These are phyloP conservation scores for Curvularia spicifera DNA, from an alignment of 2,329 filamentous ascomycete species.

Conservation along the genomic window DNA sequence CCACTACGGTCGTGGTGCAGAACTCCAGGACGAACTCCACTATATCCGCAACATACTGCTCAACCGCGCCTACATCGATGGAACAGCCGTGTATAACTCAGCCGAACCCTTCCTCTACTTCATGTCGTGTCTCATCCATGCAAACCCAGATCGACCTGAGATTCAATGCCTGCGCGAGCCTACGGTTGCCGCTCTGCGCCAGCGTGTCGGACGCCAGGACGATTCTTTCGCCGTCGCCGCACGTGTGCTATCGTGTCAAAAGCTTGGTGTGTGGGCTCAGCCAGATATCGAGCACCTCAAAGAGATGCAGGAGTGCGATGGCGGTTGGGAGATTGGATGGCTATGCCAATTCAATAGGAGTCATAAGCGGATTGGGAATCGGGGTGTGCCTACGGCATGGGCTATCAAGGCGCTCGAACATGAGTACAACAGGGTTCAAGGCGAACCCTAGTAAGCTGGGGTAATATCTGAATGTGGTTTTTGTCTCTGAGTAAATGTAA, in stretches of 20 bases:
- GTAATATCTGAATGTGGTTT: no score
- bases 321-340: slow-evolving; percentile 45
- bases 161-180: slow-evolving; percentile 30
- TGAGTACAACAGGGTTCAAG: not conserved
- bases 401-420: slow-evolving; percentile 31
- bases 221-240: slow-evolving; percentile 37
- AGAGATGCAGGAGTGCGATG: slow-evolving; percentile 42
- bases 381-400: slow-evolving; percentile 30
- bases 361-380: slow-evolving; percentile 29
- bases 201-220: slow-evolving; percentile 31
- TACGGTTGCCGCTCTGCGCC: slow-evolving; percentile 27
- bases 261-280: slow-evolving; percentile 26
- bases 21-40: slow-evolving; percentile 31
- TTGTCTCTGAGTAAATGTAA: not conserved
- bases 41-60: slow-evolving; percentile 27
- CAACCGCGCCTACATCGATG: slow-evolving; percentile 39
- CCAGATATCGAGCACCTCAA: slow-evolving; percentile 26
- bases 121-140: slow-evolving; percentile 29
- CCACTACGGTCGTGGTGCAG: slow-evolving; percentile 34
- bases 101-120: slow-evolving; percentile 47
- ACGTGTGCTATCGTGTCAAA: slow-evolving; percentile 39
- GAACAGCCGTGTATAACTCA: slow-evolving; percentile 43
- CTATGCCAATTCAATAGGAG: slow-evolving; percentile 25
- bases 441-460: not conserved
- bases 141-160: slow-evolving; percentile 25